A percentile compares a stretch with the other conserved stretches of the same genome.
phyloP scores from a whole-genome alignment of 805 yeast genomes.

The Candida chilensis region DNA sequence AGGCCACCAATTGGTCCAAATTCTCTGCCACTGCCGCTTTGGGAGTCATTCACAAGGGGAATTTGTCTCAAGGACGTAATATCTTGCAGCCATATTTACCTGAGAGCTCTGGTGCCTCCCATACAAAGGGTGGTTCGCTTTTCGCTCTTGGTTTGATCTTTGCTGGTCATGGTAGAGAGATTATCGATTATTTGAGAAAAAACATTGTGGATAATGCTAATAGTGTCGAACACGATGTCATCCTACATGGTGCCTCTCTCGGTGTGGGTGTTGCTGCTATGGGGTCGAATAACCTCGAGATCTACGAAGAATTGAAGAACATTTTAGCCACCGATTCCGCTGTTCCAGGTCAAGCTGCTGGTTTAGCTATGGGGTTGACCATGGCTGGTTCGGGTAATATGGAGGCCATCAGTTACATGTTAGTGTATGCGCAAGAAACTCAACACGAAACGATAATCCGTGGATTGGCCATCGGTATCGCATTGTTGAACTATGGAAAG shows the following conservation, averaged over 20 bases:
- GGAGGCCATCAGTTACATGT: constrained; percentile 66
- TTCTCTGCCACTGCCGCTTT: constrained; percentile 96
- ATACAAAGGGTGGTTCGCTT: constrained; percentile 92
- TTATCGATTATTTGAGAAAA: constrained; percentile 66
- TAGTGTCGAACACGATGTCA: constrained; percentile 65
- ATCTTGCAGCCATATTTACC: constrained; percentile 89
- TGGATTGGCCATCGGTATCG: constrained; percentile 86
- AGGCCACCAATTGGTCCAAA: constrained; percentile 98
- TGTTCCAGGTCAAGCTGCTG: constrained; percentile 93
- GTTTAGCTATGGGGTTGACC: constrained; percentile 89
- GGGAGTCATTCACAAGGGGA: constrained; percentile 95
- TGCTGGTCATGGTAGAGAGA: constrained; percentile 93
- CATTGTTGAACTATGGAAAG: constrained; percentile 76
- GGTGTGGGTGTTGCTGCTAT: constrained; percentile 96
- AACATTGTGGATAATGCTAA: constrained; percentile 59
- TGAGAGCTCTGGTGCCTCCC: constrained; percentile 68
- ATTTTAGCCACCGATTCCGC: constrained; percentile 88
- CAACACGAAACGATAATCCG: constrained; percentile 93
- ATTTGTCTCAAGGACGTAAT: constrained; percentile 81
- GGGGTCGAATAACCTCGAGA: constrained; percentile 70
- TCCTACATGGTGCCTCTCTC: constrained; percentile 90
- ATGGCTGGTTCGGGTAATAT: constrained; percentile 87
- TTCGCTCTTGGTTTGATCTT: constrained; percentile 89
- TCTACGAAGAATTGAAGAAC: constrained; percentile 76
- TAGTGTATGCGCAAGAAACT: constrained; percentile 87